Evolutionary conservation across 2,329 filamentous ascomycete species (phyloP), one percentile per base, ranked within the genome.

Genomic region (Ambrosiella xylebori): DNA sequence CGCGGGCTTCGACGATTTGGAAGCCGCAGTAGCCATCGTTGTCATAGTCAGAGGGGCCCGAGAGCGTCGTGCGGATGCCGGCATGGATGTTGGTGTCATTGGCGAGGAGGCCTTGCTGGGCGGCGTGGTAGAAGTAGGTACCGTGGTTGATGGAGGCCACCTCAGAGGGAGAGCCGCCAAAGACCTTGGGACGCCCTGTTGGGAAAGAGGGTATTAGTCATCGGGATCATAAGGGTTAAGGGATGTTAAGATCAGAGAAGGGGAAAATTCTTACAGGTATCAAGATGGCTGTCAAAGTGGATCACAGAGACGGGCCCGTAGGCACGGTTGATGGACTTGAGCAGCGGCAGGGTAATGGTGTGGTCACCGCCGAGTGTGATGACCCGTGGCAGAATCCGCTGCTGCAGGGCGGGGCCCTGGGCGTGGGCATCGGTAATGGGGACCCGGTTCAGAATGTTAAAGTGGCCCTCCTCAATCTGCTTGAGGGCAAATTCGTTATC

Each of bases 41-140:
- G 63, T 88, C 86, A 68, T 90, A 91, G 71, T 91, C 87, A 15
- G 80, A 85, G 0, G 84, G 82, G 0, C 86, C 86, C 60, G 80
- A 85, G 15, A 93, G 74, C 2, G 86, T 93, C 0, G 88, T 93
- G 58, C 88, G 81, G 68, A 94, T 93, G 44, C 88, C 88, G 13
- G 86, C 88, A 68, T 94, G 88, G 69, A 94, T 89, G 71, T 89
- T 91, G 63, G 80, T 85, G 72, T 93, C 85, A 66, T 93, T 94
- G 62, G 76, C 76, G 17, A 94, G 74, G 13, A 93, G 74, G 2
- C 88, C 88, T 67, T 93, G 86, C 70, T 82, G 79, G 0, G 84
- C 72, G 0, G 87, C 88, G 67, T 91, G 86, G 71, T 84, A 93
- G 71, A 94, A 94, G 73, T 93, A 93, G 1, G 87, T 93, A 47